These are phyloP conservation scores for Neospermospora avenae DNA, from an alignment of 2,329 filamentous ascomycete species.

Conservation along the genomic window DNA sequence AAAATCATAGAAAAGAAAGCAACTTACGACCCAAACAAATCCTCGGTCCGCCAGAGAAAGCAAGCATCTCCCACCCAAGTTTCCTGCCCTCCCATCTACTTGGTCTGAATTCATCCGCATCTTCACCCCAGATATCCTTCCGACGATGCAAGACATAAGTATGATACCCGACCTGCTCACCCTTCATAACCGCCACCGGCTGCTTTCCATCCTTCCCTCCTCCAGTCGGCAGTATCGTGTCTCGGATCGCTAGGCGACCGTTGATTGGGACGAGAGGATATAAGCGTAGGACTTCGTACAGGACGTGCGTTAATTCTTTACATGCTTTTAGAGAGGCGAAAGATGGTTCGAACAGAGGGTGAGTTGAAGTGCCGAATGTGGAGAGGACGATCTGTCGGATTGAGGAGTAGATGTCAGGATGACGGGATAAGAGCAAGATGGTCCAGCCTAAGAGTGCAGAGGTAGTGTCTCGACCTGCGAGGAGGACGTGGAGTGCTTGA, in stretches of 20 bases:
- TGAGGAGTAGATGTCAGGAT: slow-evolving; percentile 41
- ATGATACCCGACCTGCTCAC: slow-evolving; percentile 28
- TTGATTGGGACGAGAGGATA: slow-evolving; percentile 35
- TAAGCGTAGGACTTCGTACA: slow-evolving; percentile 32
- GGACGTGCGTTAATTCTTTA: slow-evolving; percentile 23
- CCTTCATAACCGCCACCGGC: slow-evolving; percentile 32
- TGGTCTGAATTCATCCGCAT: slow-evolving; percentile 68
- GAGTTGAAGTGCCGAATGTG: slow-evolving; percentile 31
- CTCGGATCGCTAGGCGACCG: slow-evolving; percentile 24
- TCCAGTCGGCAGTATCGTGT: slow-evolving; percentile 35
- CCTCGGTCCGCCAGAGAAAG: slow-evolving; percentile 68
- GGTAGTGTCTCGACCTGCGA: slow-evolving; percentile 31
- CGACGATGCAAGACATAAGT: slow-evolving; percentile 35
- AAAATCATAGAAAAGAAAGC: too few species aligned
- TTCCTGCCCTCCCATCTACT: slow-evolving; percentile 70
- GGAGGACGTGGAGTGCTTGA: slow-evolving; percentile 37
- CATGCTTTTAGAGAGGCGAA: slow-evolving; percentile 27
- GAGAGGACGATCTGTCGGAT: slow-evolving; percentile 42
- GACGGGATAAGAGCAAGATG: slow-evolving; percentile 40
- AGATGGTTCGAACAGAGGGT: slow-evolving; percentile 19
- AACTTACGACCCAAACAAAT: slow-evolving; percentile 61
- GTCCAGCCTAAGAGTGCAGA: slow-evolving; percentile 35
- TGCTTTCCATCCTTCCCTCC: slow-evolving; percentile 32
- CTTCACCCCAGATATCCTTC: slow-evolving; percentile 66
- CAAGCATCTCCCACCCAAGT: slow-evolving; percentile 68